phyloP scores from a whole-genome alignment of 352 stramenopile species.

The Globisporangium okanoganense region DNA sequence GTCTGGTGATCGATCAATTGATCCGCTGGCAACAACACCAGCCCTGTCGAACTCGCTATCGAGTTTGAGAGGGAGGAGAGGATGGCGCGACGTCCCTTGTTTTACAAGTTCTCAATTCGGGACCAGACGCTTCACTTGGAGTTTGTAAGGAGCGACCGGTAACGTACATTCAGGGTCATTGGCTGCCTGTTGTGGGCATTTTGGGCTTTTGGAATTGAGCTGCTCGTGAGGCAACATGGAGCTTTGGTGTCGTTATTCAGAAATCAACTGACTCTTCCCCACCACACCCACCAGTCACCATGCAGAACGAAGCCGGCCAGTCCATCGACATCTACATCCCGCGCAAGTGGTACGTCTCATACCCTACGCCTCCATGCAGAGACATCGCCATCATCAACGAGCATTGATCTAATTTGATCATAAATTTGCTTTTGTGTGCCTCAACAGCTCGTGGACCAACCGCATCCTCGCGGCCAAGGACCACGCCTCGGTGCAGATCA shows the following conservation, averaged over 20 bases:
- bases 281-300: slow-evolving; percentile 49
- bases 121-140: slow-evolving; percentile 20
- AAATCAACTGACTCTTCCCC: slow-evolving; percentile 59
- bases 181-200: slow-evolving; percentile 31
- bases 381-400: background rate
- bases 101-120: background rate
- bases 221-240: background rate
- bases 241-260: slow-evolving; percentile 20
- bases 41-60: slow-evolving; percentile 13
- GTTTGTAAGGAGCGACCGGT: slow-evolving; percentile 59
- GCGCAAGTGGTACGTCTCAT: slow-evolving; percentile 91
- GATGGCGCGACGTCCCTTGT: background rate
- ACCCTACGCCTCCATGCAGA: background rate
- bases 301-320: slow-evolving; percentile 97
- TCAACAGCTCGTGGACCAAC: slow-evolving; percentile 95
- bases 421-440: background rate
- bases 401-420: background rate
- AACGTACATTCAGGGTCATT: slow-evolving; percentile 85
- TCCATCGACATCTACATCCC: slow-evolving; percentile 99
- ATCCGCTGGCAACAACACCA: background rate
- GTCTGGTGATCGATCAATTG: background rate
- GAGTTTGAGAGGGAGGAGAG: background rate
- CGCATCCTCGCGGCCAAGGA: slow-evolving; percentile 97
- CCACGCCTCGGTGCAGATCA: slow-evolving; percentile 97
- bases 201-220: background rate